phyloP scores from a whole-genome alignment of 2,329 filamentous ascomycete species.

The Leptodontidium sp. region DNA sequence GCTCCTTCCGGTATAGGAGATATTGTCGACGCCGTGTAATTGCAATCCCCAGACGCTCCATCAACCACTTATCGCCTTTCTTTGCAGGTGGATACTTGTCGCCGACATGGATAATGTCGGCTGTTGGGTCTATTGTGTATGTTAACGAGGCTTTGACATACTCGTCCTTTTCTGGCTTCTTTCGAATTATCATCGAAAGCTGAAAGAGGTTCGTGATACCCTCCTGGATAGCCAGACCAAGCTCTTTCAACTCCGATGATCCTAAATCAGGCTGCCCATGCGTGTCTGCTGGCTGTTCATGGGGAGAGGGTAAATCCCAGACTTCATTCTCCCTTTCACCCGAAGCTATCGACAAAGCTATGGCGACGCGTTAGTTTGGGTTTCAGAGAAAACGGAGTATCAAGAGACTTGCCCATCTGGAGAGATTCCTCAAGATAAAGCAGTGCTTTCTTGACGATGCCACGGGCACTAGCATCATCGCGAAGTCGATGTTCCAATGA shows the following conservation, averaged over 20 bases:
- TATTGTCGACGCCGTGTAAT: not conserved
- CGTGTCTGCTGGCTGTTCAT: not conserved
- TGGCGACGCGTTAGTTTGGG: too few relatives aligned
- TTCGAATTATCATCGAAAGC: not conserved
- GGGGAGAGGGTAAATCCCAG: not conserved
- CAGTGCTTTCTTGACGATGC: not conserved
- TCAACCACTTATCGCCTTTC: not conserved
- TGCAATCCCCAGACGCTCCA: not conserved
- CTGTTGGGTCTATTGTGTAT: not conserved
- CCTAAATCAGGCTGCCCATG: not conserved
- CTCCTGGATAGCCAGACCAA: not conserved
- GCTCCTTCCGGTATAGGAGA: not conserved
- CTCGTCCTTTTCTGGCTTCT: not conserved
- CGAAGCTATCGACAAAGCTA: not conserved
- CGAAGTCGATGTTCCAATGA: not conserved
- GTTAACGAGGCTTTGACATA: not conserved
- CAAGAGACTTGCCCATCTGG: not conserved
- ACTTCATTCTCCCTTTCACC: slow-evolving; percentile 1
- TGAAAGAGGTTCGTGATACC: not conserved
- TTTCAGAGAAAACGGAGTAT: not conserved
- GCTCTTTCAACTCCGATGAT: not conserved
- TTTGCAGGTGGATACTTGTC: not conserved
- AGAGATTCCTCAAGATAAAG: slow-evolving; percentile 1
- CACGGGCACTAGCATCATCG: not conserved
- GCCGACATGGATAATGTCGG: not conserved